These are phyloP conservation scores for Pleurotus platypus DNA, from an alignment of 768 basidiomycete genomes.

Conservation along the genomic window DNA sequence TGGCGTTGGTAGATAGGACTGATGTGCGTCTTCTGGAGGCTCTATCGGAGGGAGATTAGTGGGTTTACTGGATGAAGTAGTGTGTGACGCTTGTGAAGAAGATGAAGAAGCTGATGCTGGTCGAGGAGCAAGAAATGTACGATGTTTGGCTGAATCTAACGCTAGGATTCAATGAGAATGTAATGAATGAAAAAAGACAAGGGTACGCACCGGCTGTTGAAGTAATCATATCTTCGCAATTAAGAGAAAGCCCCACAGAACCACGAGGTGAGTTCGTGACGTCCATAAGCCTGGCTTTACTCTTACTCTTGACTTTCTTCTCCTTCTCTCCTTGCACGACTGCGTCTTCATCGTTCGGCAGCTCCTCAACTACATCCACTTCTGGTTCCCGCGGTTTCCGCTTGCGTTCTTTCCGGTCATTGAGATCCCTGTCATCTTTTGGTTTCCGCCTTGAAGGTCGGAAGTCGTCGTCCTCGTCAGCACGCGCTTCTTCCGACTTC, in stretches of 20 bases:
- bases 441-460: conserved; percentile 17
- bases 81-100: neutral
- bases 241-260: conserved; percentile 8
- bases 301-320: conserved; percentile 16
- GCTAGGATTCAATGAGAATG: neutral
- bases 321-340: conserved; percentile 25
- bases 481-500: conserved; percentile 25
- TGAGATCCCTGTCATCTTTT: conserved; percentile 17
- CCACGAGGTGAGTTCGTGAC: conserved; percentile 54
- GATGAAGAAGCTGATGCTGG: conserved; percentile 1
- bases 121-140: conserved; percentile 9
- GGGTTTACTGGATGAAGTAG: neutral
- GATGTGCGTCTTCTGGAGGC: too few relatives aligned
- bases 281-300: conserved; percentile 56
- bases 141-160: neutral
- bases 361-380: conserved; percentile 26
- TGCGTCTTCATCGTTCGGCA: conserved; percentile 25
- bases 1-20: conserved; percentile 38
- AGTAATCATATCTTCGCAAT: neutral
- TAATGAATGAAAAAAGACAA: neutral
- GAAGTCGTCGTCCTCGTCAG: conserved; percentile 19
- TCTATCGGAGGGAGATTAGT: neutral
- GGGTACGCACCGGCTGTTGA: conserved; percentile 10
- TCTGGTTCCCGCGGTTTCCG: conserved; percentile 40
- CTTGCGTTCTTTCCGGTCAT: conserved; percentile 47